Evolutionary conservation across 2,329 filamentous ascomycete species (phyloP).

Genomic region (Alternaria consortialis): DNA sequence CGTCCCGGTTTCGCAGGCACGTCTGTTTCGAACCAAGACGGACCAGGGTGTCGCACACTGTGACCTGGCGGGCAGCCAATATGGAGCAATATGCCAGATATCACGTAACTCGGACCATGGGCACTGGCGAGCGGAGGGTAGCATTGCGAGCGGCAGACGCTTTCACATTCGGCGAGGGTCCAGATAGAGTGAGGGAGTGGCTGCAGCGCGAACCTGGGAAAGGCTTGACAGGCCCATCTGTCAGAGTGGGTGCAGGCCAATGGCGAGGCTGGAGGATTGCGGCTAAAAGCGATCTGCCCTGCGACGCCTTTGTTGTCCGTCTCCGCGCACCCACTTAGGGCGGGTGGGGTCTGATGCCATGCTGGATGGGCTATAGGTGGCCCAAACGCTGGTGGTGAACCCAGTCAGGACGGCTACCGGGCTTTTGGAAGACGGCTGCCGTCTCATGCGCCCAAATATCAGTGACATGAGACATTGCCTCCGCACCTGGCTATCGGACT

Average conservation of each 20-base stretch:
- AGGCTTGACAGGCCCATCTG: conserved; percentile 17
- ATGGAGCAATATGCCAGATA: conserved; percentile 47
- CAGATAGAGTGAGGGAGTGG: conserved; percentile 22
- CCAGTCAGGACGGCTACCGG: conserved; percentile 33
- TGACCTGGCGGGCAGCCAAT: conserved; percentile 40
- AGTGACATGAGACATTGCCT: conserved; percentile 34
- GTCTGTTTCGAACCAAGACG: conserved; percentile 42
- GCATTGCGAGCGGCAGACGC: conserved; percentile 30
- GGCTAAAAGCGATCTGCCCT: conserved; percentile 29
- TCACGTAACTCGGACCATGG: conserved; percentile 41
- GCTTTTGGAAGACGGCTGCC: conserved; percentile 36
- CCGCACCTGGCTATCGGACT: conserved; percentile 36
- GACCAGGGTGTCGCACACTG: conserved; percentile 43
- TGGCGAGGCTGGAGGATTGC: conserved; percentile 12
- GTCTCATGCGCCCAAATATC: conserved; percentile 36
- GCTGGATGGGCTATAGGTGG: conserved; percentile 7
- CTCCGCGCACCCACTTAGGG: conserved; percentile 18
- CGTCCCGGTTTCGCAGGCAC: conserved; percentile 43
- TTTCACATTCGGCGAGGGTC: conserved; percentile 23
- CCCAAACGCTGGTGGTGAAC: conserved; percentile 2
- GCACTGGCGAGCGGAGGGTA: conserved; percentile 30
- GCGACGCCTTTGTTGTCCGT: conserved; percentile 24
- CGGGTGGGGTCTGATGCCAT: conserved; percentile 11
- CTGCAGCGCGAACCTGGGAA: conserved; percentile 22
- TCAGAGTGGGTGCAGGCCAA: conserved; percentile 20